Evolutionary conservation across 257 asterid species (phyloP).

Genomic region (Fraxinus anomala): DNA sequence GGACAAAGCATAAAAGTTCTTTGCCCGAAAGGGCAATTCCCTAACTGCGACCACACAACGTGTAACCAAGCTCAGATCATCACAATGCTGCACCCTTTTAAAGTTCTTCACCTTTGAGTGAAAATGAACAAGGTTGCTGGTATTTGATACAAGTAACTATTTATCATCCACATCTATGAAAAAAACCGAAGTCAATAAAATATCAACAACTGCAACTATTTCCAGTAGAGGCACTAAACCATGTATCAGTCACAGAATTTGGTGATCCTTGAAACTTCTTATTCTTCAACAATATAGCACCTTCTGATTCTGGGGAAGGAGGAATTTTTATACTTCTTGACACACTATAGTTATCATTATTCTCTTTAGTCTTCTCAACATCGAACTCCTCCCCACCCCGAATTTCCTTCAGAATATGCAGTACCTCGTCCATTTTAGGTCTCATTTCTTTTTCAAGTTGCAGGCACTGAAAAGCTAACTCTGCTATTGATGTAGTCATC

Average conservation of each 20-base stretch:
- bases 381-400: slow-evolving; percentile 29
- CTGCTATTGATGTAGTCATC: slow-evolving; percentile 75
- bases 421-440: slow-evolving; percentile 74
- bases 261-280: slow-evolving; percentile 39
- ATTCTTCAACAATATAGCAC: slow-evolving; percentile 40
- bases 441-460: slow-evolving; percentile 71
- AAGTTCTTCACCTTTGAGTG: background rate
- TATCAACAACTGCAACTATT: slow-evolving; percentile 39
- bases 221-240: slow-evolving; percentile 40
- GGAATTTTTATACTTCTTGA: slow-evolving; percentile 20
- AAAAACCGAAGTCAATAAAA: slow-evolving; percentile 2
- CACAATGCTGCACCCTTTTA: background rate
- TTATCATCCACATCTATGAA: background rate
- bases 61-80: background rate
- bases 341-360: background rate
- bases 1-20: background rate
- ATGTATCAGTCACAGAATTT: slow-evolving; percentile 44
- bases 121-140: background rate
- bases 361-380: slow-evolving; percentile 20
- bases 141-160: background rate
- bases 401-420: slow-evolving; percentile 41
- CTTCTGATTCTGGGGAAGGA: slow-evolving; percentile 43
- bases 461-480: slow-evolving; percentile 70
- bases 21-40: background rate
- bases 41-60: too few relatives aligned